Percentiles rank a stretch among this genome's conserved stretches.
phyloP scores from a whole-genome alignment of 345 rosid species.

The Euclidium syriacum region DNA sequence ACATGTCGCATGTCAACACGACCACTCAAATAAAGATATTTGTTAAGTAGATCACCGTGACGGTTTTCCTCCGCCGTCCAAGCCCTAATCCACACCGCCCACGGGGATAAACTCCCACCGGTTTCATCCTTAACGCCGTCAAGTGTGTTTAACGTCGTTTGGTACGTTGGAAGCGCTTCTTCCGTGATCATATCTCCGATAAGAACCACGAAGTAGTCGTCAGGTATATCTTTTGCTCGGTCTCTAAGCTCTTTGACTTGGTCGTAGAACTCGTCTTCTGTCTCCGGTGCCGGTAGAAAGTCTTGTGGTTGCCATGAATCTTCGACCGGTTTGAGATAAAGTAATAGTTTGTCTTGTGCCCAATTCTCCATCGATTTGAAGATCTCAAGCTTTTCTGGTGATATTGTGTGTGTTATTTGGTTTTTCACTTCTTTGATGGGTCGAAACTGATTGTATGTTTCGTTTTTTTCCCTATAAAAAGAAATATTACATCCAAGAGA shows the following conservation, averaged over 20 bases:
- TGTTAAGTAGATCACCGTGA: constrained; percentile 58
- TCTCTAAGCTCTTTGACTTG: constrained; percentile 44
- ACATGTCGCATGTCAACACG: constrained; percentile 56
- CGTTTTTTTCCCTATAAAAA: constrained; percentile 4
- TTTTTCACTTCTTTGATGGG: constrained; percentile 27
- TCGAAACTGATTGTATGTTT: constrained; percentile 16
- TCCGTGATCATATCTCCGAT: constrained; percentile 61
- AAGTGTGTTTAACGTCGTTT: constrained; percentile 66
- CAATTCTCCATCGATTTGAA: constrained; percentile 46
- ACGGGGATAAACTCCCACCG: constrained; percentile 36
- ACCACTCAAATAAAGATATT: constrained; percentile 50
- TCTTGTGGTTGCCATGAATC: constrained; percentile 68
- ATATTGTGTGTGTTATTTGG: constrained; percentile 37
- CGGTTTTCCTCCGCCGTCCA: constrained; percentile 69
- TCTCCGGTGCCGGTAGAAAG: constrained; percentile 46
- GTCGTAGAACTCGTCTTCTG: constrained; percentile 37
- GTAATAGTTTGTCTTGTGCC: constrained; percentile 35
- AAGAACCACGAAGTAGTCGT: constrained; percentile 35
- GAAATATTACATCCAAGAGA: not conserved
- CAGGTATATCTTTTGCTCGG: constrained; percentile 34
- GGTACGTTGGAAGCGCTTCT: constrained; percentile 83
- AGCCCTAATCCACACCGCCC: constrained; percentile 57
- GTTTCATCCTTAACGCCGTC: constrained; percentile 41
- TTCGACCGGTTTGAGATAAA: constrained; percentile 54
- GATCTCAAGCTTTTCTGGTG: constrained; percentile 50